Percentiles rank a stretch among this genome's conserved stretches.
These are phyloP conservation scores for Crithidia acanthocephali DNA, from an alignment of 208 protist genomes.

Conservation along the genomic window DNA sequence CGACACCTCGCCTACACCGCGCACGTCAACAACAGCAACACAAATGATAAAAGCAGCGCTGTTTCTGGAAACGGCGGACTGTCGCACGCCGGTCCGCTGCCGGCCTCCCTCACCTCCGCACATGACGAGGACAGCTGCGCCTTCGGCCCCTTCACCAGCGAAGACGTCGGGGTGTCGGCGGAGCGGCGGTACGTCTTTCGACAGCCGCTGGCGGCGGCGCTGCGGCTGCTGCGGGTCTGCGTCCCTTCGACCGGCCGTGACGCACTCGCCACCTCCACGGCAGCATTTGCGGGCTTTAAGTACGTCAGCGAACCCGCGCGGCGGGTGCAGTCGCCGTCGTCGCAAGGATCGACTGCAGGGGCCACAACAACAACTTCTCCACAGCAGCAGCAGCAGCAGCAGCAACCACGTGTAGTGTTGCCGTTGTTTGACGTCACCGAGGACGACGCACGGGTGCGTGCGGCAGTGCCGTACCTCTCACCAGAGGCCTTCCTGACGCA, in stretches of 20 bases:
- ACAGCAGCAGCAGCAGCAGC: not conserved
- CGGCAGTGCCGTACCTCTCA: slow-evolving; percentile 68
- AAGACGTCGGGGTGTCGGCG: slow-evolving; percentile 51
- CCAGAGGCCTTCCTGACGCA: slow-evolving; percentile 57
- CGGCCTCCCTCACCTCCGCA: not conserved
- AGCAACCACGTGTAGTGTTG: slow-evolving; percentile 7
- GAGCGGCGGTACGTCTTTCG: slow-evolving; percentile 50
- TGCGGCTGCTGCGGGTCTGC: slow-evolving; percentile 53
- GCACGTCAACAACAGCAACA: not conserved
- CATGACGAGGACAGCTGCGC: slow-evolving; percentile 58
- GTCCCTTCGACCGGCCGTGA: slow-evolving; percentile 14
- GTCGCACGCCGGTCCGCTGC: not conserved
- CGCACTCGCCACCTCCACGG: slow-evolving; percentile 22
- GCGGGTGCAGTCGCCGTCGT: not conserved
- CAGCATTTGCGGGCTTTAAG: slow-evolving; percentile 22
- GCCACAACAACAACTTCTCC: too few relatives aligned
- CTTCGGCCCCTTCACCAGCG: slow-evolving; percentile 71
- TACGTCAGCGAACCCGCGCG: slow-evolving; percentile 20
- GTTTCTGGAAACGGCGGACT: not conserved
- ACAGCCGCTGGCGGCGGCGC: slow-evolving; percentile 47
- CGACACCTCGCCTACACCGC: slow-evolving; percentile 8
- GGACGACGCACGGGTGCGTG: slow-evolving; percentile 33
- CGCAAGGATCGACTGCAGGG: too few relatives aligned
- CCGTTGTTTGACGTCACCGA: slow-evolving; percentile 61
- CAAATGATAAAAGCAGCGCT: too few relatives aligned